These are phyloP conservation scores for Naganishia vishniacii DNA, from an alignment of 768 basidiomycete species.

Conservation along the genomic window DNA sequence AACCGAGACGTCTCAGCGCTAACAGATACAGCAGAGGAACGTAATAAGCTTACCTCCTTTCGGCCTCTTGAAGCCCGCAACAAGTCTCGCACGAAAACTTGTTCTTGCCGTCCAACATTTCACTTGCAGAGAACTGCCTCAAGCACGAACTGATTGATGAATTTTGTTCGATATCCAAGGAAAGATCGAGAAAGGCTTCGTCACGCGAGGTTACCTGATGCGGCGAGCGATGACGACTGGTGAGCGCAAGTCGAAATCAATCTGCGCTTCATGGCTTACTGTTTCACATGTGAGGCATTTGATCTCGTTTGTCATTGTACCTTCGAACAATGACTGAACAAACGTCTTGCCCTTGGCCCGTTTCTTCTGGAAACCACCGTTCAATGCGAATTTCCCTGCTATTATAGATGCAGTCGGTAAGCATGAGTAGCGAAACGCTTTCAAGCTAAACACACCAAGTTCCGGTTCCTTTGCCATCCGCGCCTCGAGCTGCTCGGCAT, in stretches of 20 bases:
- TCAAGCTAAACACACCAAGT: slow-evolving; percentile 9
- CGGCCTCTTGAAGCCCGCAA: slow-evolving; percentile 93
- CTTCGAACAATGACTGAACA: slow-evolving; percentile 89
- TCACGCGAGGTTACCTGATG: slow-evolving; percentile 82
- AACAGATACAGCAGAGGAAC: neutral
- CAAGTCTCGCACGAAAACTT: slow-evolving; percentile 98
- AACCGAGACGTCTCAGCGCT: neutral
- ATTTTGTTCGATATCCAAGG: slow-evolving; percentile 98
- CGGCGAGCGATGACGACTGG: too few species aligned
- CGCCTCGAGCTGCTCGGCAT: slow-evolving; percentile 61
- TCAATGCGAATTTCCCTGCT: slow-evolving; percentile 27
- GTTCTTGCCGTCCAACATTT: slow-evolving; percentile 97
- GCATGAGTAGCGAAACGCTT: neutral
- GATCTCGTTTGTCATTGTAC: slow-evolving; percentile 90
- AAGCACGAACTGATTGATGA: slow-evolving; percentile 93
- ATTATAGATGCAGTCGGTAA: neutral
- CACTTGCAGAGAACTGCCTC: slow-evolving; percentile 90
- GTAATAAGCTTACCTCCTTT: slow-evolving; percentile 67
- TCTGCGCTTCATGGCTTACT: slow-evolving; percentile 52
- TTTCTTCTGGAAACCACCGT: slow-evolving; percentile 41
- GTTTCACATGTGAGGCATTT: slow-evolving; percentile 97
- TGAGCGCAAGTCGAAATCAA: neutral
- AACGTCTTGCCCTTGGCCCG: slow-evolving; percentile 56
- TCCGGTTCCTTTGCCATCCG: slow-evolving; percentile 27
- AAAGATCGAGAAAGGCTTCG: slow-evolving; percentile 95